These are phyloP conservation scores for Emergomyces pasteurianus DNA, from an alignment of 2,329 filamentous ascomycete genomes.

Conservation along the genomic window DNA sequence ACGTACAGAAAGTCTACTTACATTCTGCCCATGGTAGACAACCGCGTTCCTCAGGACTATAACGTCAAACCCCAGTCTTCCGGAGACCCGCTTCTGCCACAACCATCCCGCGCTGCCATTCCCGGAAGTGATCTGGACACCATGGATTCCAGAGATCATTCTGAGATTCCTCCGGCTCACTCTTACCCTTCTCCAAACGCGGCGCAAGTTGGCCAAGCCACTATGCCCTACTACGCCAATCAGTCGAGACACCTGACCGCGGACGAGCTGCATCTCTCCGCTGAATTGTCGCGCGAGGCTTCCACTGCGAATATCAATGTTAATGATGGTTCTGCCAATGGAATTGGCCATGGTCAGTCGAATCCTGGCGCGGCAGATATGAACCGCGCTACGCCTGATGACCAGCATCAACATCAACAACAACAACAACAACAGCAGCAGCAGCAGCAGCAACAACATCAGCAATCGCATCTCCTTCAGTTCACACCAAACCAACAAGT, in stretches of 20 bases:
- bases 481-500: slow-evolving; percentile 34
- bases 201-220: slow-evolving; percentile 32
- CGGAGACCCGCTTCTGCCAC: slow-evolving; percentile 24
- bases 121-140: slow-evolving; percentile 9
- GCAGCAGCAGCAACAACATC: slow-evolving; percentile 5
- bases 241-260: slow-evolving; percentile 29
- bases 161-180: slow-evolving; percentile 31
- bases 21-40: slow-evolving; percentile 7
- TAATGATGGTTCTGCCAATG: slow-evolving; percentile 26
- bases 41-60: slow-evolving; percentile 6
- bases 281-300: slow-evolving; percentile 37
- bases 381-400: slow-evolving; percentile 26
- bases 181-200: slow-evolving; percentile 35
- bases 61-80: slow-evolving; percentile 10
- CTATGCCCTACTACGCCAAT: slow-evolving; percentile 33
- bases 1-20: not conserved
- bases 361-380: slow-evolving; percentile 25
- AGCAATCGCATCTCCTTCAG: slow-evolving; percentile 29
- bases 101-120: slow-evolving; percentile 10
- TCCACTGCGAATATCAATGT: slow-evolving; percentile 34
- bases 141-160: slow-evolving; percentile 33
- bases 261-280: slow-evolving; percentile 36
- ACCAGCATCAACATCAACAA: slow-evolving; percentile 15
- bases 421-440: slow-evolving; percentile 11
- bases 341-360: slow-evolving; percentile 27